A percentile compares a stretch with the other conserved stretches of the same genome.
phyloP scores from a whole-genome alignment of 2,329 filamentous ascomycete species.

The Arthroderma sp. region DNA sequence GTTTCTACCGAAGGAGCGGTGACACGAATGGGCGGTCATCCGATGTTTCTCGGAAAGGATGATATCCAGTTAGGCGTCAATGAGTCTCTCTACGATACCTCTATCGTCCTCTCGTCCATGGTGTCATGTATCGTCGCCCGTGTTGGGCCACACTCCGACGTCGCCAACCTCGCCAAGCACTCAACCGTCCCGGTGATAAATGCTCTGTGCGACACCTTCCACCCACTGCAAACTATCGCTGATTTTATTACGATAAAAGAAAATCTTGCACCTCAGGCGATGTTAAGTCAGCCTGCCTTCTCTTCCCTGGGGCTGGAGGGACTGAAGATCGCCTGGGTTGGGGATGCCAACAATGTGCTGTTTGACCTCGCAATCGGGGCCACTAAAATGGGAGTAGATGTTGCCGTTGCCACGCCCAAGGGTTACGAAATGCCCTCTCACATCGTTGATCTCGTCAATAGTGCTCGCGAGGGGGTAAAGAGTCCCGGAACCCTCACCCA shows the following conservation, averaged over 20 bases:
- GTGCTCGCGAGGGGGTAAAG: slow-evolving; percentile 46
- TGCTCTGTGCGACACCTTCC: slow-evolving; percentile 77
- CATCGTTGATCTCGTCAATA: slow-evolving; percentile 62
- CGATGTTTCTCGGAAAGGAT: slow-evolving; percentile 92
- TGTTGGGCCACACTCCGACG: slow-evolving; percentile 64
- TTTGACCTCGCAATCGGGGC: slow-evolving; percentile 85
- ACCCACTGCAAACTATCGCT: slow-evolving; percentile 87
- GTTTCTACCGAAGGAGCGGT: slow-evolving; percentile 89
- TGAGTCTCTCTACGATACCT: slow-evolving; percentile 87
- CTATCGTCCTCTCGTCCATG: slow-evolving; percentile 88
- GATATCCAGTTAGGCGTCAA: slow-evolving; percentile 95
- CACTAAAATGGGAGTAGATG: slow-evolving; percentile 72
- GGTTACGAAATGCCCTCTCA: slow-evolving; percentile 68
- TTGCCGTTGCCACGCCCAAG: slow-evolving; percentile 73
- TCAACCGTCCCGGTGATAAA: slow-evolving; percentile 75
- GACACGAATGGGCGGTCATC: slow-evolving; percentile 74
- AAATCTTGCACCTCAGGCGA: slow-evolving; percentile 45
- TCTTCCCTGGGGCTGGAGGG: slow-evolving; percentile 59
- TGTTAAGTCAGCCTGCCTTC: slow-evolving; percentile 18
- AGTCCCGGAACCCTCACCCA: slow-evolving; percentile 57
- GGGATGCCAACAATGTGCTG: slow-evolving; percentile 93
- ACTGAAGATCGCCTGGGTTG: slow-evolving; percentile 88
- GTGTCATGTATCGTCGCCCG: slow-evolving; percentile 71
- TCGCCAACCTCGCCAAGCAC: slow-evolving; percentile 56
- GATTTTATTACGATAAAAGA: slow-evolving; percentile 89